phyloP scores from a whole-genome alignment of 228 moss, liverwort and hornwort species.

The Sphagnum fallax region DNA sequence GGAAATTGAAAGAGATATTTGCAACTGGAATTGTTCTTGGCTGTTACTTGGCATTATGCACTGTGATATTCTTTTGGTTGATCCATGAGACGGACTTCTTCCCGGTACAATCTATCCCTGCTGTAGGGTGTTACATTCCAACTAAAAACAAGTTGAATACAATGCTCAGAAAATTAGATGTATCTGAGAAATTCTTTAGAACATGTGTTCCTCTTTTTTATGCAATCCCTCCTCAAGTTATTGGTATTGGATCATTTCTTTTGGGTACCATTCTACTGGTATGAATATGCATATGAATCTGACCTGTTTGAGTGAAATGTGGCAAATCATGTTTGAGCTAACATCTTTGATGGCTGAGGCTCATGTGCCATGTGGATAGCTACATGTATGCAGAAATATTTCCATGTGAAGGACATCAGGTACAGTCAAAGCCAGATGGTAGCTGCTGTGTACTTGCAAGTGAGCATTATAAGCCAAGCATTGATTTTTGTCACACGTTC shows the following conservation, averaged over 20 bases:
- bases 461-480: conserved; percentile 48
- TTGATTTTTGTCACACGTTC: conserved; percentile 49
- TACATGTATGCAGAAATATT: neutral
- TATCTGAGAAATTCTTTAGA: too few species aligned
- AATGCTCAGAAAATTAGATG: too few species aligned
- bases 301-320: too few species aligned
- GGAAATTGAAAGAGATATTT: conserved; percentile 63
- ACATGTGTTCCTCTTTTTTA: too few species aligned
- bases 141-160: neutral
- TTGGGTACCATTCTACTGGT: too few species aligned
- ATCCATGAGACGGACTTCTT: conserved; percentile 51
- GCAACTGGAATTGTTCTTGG: conserved; percentile 58
- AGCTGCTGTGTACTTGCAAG: conserved; percentile 45
- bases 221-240: too few species aligned
- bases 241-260: too few species aligned
- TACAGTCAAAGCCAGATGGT: conserved; percentile 13
- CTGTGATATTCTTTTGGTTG: conserved; percentile 54
- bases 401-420: conserved; percentile 15
- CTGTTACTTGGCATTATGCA: conserved; percentile 48
- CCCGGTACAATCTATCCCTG: conserved; percentile 12
- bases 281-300: too few species aligned
- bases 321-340: neutral
- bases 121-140: too few species aligned
- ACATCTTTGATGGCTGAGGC: neutral
- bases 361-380: neutral